Conservation (phyloP, 1,284 basidiomycete genomes). For the Trametes sp. region DNA sequence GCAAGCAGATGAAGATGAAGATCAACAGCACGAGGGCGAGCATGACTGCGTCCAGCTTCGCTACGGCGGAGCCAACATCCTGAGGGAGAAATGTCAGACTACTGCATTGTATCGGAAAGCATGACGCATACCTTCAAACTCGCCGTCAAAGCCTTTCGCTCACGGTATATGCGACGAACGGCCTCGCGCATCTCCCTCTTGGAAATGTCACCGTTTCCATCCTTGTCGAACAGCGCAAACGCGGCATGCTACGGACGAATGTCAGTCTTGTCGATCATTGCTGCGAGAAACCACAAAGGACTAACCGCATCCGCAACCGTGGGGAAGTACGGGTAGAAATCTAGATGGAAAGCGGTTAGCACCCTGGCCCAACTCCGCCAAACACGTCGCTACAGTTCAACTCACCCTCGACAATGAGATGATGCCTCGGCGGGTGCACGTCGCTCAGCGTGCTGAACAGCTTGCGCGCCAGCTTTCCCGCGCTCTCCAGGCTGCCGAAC, state of each 20-base stretch:
- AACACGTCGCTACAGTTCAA: background rate
- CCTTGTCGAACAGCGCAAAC: constrained; percentile 83
- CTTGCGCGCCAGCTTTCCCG: constrained; percentile 76
- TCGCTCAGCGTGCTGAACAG: constrained; percentile 75
- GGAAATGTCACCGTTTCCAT: constrained; percentile 83
- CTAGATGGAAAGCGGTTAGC: constrained; percentile 41
- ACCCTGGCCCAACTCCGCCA: background rate
- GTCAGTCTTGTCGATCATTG: too few species aligned
- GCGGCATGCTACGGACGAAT: constrained; percentile 61
- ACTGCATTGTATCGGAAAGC: background rate
- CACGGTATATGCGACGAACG: constrained; percentile 83
- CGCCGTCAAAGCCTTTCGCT: constrained; percentile 76
- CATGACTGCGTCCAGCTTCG: constrained; percentile 79
- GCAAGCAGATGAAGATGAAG: constrained; percentile 76
- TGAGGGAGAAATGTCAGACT: background rate
- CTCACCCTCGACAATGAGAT: constrained; percentile 72
- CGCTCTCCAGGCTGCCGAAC: constrained; percentile 68
- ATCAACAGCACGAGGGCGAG: constrained; percentile 65
- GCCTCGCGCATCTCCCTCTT: constrained; percentile 87
- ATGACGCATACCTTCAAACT: constrained; percentile 66
- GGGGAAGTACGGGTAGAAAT: constrained; percentile 82
- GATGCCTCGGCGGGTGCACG: constrained; percentile 61
- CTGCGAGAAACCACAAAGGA: constrained; percentile 17
- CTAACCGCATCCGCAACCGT: constrained; percentile 74
- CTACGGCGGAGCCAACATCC: constrained; percentile 77